phyloP scores from a whole-genome alignment of 1,139 yeast species.

The Debaryomycetaceae sp. region DNA sequence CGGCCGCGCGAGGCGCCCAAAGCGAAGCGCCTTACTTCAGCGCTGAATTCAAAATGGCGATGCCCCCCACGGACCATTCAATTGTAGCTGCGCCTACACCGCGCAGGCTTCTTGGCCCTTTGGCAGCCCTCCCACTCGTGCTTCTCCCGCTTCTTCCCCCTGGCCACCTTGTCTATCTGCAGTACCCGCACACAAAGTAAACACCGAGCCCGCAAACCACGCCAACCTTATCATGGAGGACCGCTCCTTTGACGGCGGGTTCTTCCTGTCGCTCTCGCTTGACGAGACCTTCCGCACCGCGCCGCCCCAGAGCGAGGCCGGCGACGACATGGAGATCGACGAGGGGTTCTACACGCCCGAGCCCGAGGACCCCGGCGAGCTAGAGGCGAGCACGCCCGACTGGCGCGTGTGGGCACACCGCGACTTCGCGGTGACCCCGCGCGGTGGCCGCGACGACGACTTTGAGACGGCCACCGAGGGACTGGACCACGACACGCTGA shows the following conservation, averaged over 20 bases:
- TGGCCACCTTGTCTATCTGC: too few relatives aligned
- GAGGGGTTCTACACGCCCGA: conserved; percentile 11
- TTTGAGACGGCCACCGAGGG: conserved; percentile 5
- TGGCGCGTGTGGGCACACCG: conserved; percentile 7
- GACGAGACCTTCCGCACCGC: conserved; percentile 16
- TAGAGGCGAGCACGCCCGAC: conserved; percentile 9
- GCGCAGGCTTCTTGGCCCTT: too few relatives aligned
- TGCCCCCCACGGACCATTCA: too few relatives aligned
- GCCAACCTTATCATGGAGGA: not conserved
- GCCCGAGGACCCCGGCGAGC: conserved; percentile 4
- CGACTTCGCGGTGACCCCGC: conserved; percentile 5
- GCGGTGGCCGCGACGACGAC: conserved; percentile 6
- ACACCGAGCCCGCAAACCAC: conserved; percentile 1
- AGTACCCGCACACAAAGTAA: conserved; percentile 2
- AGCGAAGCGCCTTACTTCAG: too few relatives aligned
- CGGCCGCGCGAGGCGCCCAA: too few relatives aligned
- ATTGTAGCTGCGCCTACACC: too few relatives aligned
- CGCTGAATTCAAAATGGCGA: too few relatives aligned
- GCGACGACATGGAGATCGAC: conserved; percentile 9
- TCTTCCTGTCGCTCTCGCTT: conserved; percentile 24
- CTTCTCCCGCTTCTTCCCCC: not conserved
- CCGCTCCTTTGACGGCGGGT: conserved; percentile 19
- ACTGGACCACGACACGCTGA: conserved; percentile 7
- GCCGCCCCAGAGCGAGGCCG: conserved; percentile 1
- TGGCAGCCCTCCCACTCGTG: not conserved